phyloP scores from a whole-genome alignment of 1,139 yeast genomes.

The Yamadazyma triangularis region DNA sequence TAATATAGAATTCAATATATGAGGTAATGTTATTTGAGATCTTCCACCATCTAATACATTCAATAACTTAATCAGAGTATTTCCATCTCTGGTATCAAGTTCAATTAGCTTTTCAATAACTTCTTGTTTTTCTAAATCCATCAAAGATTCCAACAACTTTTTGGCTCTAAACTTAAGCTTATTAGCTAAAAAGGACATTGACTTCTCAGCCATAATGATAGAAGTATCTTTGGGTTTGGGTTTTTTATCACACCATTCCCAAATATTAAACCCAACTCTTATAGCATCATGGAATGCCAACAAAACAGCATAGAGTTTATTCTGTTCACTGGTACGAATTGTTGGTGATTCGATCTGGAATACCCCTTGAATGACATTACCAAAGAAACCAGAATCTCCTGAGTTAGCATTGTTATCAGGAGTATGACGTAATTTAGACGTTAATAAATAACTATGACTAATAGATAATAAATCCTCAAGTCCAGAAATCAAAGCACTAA shows the following conservation, averaged over 20 bases:
- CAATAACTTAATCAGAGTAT: constrained; percentile 41
- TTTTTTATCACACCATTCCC: constrained; percentile 70
- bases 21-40: constrained; percentile 71
- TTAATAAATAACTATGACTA: constrained; percentile 54
- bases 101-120: constrained; percentile 62
- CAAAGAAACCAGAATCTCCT: constrained; percentile 50
- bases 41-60: constrained; percentile 84
- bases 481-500: constrained; percentile 56
- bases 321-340: constrained; percentile 50
- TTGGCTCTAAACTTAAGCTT: constrained; percentile 72
- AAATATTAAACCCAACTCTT: constrained; percentile 52
- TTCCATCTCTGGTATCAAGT: constrained; percentile 20
- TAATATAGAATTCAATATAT: constrained; percentile 53
- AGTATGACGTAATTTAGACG: constrained; percentile 24
- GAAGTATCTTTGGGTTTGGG: constrained; percentile 16
- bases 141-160: constrained; percentile 62
- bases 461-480: constrained; percentile 58
- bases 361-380: constrained; percentile 80
- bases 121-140: constrained; percentile 68
- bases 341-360: constrained; percentile 74
- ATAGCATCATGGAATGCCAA: constrained; percentile 63
- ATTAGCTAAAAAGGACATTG: constrained; percentile 58
- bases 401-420: constrained; percentile 11
- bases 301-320: constrained; percentile 51
- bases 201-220: constrained; percentile 24